phyloP scores from a whole-genome alignment of 306 rosid genomes.

The Prunus dulcis region DNA sequence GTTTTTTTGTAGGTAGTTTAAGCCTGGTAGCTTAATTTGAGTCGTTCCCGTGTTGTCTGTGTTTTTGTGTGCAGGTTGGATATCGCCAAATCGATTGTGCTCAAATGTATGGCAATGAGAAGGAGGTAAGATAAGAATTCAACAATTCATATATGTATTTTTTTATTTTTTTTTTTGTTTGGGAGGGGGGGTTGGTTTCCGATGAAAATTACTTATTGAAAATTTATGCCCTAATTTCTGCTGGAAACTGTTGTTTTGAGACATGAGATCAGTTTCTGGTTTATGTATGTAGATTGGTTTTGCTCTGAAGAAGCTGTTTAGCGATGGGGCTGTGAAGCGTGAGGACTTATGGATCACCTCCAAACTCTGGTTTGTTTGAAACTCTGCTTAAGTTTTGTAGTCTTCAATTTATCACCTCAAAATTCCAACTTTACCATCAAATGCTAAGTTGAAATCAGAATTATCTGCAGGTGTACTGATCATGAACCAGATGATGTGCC shows the following conservation, averaged over 20 bases:
- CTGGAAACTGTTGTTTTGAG: constrained; percentile 9
- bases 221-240: background rate
- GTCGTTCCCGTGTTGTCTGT: background rate
- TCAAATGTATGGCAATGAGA: constrained; percentile 46
- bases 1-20: background rate
- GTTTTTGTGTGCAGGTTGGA: constrained; percentile 39
- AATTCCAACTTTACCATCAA: background rate
- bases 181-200: no score
- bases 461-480: constrained; percentile 51
- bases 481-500: constrained; percentile 76
- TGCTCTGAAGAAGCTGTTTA: constrained; percentile 50
- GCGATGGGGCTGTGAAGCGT: constrained; percentile 58
- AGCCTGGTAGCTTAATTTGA: background rate
- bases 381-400: background rate
- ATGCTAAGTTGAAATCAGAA: background rate
- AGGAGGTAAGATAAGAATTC: constrained; percentile 39
- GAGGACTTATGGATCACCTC: constrained; percentile 76
- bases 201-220: background rate
- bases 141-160: background rate
- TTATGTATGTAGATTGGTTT: constrained; percentile 46
- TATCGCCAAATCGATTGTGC: constrained; percentile 71
- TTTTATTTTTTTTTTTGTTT: no score
- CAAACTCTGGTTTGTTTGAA: constrained; percentile 56
- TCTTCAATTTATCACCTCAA: background rate
- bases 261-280: background rate